Conservation (phyloP, 2,329 filamentous ascomycete species). For the Metarhizium humberi region DNA sequence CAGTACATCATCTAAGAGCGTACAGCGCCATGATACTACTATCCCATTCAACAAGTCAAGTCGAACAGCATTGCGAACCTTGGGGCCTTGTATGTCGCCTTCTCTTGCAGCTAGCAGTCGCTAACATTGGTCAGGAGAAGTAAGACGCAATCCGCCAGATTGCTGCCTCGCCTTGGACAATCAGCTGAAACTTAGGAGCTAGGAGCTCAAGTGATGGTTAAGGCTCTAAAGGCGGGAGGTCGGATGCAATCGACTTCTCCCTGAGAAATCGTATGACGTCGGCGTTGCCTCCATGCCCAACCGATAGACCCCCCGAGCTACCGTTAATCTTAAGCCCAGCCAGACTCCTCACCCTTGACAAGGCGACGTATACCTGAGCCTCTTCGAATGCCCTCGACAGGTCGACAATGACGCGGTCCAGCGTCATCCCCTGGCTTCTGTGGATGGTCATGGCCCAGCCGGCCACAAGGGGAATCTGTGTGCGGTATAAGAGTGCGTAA, state of each 20-base stretch:
- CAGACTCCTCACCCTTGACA: slow-evolving; percentile 13
- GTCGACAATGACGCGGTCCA: slow-evolving; percentile 49
- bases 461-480: slow-evolving; percentile 49
- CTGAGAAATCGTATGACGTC: background rate
- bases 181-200: background rate
- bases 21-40: background rate
- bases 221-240: background rate
- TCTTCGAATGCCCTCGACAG: slow-evolving; percentile 41
- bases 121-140: background rate
- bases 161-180: background rate
- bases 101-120: background rate
- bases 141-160: background rate
- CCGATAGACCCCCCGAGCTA: background rate
- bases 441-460: slow-evolving; percentile 58
- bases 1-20: no score
- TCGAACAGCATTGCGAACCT: background rate
- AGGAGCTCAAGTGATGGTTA: background rate
- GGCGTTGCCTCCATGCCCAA: background rate
- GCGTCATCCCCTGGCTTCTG: slow-evolving; percentile 53
- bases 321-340: slow-evolving; percentile 10
- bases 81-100: background rate
- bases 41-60: background rate
- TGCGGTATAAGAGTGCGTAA: slow-evolving; percentile 41
- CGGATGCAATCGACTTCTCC: background rate
- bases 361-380: slow-evolving; percentile 49